Base-by-base conservation (phyloP, 306 rosid genomes). In the Senna tora region DNA sequence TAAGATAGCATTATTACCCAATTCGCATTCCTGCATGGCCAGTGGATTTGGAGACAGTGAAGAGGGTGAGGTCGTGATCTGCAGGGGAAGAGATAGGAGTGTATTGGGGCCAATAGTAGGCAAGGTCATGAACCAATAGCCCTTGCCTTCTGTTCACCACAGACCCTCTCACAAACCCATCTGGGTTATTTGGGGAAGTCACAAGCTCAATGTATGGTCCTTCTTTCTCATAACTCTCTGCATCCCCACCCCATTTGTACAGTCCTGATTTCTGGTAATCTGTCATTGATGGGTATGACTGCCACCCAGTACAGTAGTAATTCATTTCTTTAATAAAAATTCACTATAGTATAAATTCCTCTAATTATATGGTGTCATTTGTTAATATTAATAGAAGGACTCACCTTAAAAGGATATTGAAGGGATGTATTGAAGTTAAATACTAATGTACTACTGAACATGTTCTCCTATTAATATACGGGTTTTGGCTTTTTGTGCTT, bases 101-200 rank as follows among this genome's bases (percentile, higher is more conserved):
- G 70, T 93, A 93, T 4, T 93, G 98, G 0, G 96, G 98, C 98
- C 98, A 93, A 57, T 90, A 93, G 79, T 93, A 93, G 21, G 98
- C 98, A 36, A 93, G 88, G 66, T 93, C 97, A 30, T 90, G 96
- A 38, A 93, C 76, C 85, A 88, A 39, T 42, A 77, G 38, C 2
- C 98, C 98, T 14, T 84, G 86, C 1, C 72, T 85, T 60, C 82
- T 62, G 41, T 93, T 93, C n/a, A 90, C 87, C 60, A 70, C 78
- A 6, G 97, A 75, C 1, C 77, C 73, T 67, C 98, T 81, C 20
- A 65, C 76, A 16, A 50, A 82, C 20, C 98, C 98, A 75, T 93
- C 98, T 0, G 98, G 98, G 78, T 93, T 93, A 75, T 88, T 93
- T 10, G 98, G 98, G 17, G 98, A 85, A 45, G 98, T 93, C 9